Evolutionary conservation across 2,329 filamentous ascomycete genomes (phyloP).

Genomic region (Apiospora arundinis): DNA sequence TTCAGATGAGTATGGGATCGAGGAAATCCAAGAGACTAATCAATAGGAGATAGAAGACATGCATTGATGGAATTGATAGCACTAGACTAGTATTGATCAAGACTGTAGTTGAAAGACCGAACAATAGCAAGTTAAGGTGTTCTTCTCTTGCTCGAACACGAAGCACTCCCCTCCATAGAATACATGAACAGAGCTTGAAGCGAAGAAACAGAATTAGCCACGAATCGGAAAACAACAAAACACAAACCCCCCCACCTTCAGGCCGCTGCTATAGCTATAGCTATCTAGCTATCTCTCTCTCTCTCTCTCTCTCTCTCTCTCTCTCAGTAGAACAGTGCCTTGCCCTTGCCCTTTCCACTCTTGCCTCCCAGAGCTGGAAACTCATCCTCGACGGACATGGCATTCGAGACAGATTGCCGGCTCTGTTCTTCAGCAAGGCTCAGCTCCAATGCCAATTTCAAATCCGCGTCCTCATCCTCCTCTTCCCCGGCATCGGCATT

Average conservation of each 20-base stretch:
- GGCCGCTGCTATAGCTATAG: conserved; percentile 16
- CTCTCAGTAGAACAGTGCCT: conserved; percentile 18
- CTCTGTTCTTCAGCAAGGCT: conserved; percentile 63
- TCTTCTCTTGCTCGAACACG: background rate
- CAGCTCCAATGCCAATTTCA: conserved; percentile 65
- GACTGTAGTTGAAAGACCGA: background rate
- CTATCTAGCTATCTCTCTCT: background rate
- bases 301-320: background rate
- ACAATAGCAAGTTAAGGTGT: background rate
- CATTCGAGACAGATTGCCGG: conserved; percentile 32
- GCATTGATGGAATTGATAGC: background rate
- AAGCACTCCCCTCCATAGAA: background rate
- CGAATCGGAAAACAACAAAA: conserved; percentile 24
- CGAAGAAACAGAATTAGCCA: conserved; percentile 22
- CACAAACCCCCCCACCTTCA: background rate
- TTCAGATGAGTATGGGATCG: no score
- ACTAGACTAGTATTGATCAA: background rate
- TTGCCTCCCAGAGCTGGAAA: conserved; percentile 36
- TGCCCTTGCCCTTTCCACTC: conserved; percentile 35
- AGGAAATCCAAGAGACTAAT: no score
- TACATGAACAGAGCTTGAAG: conserved; percentile 14
- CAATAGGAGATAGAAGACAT: no score
- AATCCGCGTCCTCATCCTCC: conserved; percentile 55
- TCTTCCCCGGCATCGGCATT: conserved; percentile 12
- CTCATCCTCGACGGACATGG: conserved; percentile 31